A percentile compares a stretch with the other conserved stretches of the same genome.
Conservation (phyloP, 139 green algal genomes). For the Pycnococcus provasolii region DNA sequence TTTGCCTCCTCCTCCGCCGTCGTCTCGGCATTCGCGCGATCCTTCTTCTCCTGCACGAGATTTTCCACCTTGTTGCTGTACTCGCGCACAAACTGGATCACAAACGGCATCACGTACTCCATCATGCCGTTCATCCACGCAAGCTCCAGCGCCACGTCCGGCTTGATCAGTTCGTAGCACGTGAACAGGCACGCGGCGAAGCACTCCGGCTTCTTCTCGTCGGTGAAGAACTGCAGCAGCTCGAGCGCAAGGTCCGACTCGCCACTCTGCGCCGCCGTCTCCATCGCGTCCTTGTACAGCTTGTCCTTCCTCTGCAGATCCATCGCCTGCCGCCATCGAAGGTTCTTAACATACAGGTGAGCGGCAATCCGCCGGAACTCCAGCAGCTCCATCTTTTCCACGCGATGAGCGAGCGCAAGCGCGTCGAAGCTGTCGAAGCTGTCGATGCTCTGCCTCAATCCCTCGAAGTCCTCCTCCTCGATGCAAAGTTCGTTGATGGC, state of each 20-base stretch:
- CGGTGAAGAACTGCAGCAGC: slow-evolving; percentile 77
- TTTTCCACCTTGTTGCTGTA: slow-evolving; percentile 75
- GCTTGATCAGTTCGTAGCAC: slow-evolving; percentile 92
- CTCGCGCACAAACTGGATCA: slow-evolving; percentile 87
- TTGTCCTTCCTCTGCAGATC: slow-evolving; percentile 42
- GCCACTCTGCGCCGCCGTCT: slow-evolving; percentile 61
- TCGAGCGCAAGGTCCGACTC: slow-evolving; percentile 69
- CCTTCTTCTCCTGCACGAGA: slow-evolving; percentile 37
- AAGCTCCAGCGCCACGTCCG: slow-evolving; percentile 88
- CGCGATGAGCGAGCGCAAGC: slow-evolving; percentile 44
- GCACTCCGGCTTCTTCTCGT: slow-evolving; percentile 72
- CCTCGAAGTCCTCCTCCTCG: slow-evolving; percentile 90
- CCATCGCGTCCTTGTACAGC: slow-evolving; percentile 85
- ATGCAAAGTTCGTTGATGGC: slow-evolving; percentile 89
- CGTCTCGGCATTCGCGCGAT: slow-evolving; percentile 45
- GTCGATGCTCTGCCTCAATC: slow-evolving; percentile 66
- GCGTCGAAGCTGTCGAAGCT: slow-evolving; percentile 97
- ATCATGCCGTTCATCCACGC: slow-evolving; percentile 89
- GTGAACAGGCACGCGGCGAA: slow-evolving; percentile 93
- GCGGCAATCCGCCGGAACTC: slow-evolving; percentile 87
- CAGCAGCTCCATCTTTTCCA: slow-evolving; percentile 92
- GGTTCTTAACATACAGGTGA: slow-evolving; percentile 84
- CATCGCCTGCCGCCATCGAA: slow-evolving; percentile 34
- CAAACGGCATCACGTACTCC: slow-evolving; percentile 87
- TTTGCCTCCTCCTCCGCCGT: slow-evolving; percentile 37